Evolutionary conservation across 2,329 filamentous ascomycete species (phyloP), one percentile per base, ranked within the genome.

Genomic region (Fusarium siculi): DNA sequence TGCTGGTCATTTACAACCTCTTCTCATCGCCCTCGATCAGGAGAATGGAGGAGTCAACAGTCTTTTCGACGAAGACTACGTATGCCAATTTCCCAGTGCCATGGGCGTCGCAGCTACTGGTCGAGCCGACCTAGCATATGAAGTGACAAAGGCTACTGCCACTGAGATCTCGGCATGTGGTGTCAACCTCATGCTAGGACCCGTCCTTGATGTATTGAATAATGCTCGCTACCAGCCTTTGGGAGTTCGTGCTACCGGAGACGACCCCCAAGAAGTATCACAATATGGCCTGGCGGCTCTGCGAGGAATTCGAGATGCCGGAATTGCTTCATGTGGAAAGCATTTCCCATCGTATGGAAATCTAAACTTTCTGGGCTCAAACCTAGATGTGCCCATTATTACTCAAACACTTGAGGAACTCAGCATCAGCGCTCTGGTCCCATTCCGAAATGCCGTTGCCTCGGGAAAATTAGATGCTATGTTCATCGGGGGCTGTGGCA

Each of bases 11-110:
- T 92, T 93, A 7, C 92, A 96, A 6, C 96, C 96, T 5, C 85
- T 99, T 23, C 87, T 97, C 61, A 98, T 99, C 76, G 95, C 93
- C 43, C 86, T 98, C 42, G 96, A 98, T 80, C 96, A 99, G 81
- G 96, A 99, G 82, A 98, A 99, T 90, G 96, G 96, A 73, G 95
- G 96, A 7, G 96, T 98, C 81, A 98, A 98, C 84, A 97, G 94
- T 83, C 88, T 98, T 5, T 98, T 97, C 79, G 96, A 98, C 81
- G 95, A 97, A 76, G 94, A 96, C 78, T 96, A 95, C 80, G 96
- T 98, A 75, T 95, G 94, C 74, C 96, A 98, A 80, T 99, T 97
- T 76, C 96, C 96, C 14, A 97, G 95, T 79, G 93, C 96, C 71
- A 98, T 99, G 96, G 96, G 95, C 18, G 88, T 98, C 68, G 95